Evolutionary conservation across 225 moss, liverwort and hornwort genomes (phyloP).

Genomic region (Ulota crispa): DNA sequence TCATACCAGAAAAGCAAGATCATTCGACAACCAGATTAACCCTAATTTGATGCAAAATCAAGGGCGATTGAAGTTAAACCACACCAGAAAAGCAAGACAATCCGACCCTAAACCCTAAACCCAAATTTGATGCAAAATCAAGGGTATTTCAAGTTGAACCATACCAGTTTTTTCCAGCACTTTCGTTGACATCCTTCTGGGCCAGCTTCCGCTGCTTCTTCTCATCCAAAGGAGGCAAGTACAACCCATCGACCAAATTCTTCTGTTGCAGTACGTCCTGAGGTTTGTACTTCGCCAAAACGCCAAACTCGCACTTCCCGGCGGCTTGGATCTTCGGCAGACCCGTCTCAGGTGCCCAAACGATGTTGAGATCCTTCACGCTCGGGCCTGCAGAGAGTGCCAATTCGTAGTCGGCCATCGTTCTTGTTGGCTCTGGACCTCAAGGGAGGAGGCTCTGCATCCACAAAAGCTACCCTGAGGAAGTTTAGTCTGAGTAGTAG

Average conservation of each 20-base stretch:
- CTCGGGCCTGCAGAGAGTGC: slow-evolving; percentile 24
- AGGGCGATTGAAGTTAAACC: not conserved
- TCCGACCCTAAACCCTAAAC: not conserved
- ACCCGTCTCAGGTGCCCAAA: slow-evolving; percentile 51
- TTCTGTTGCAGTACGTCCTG: slow-evolving; percentile 53
- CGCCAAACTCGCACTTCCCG: slow-evolving; percentile 1
- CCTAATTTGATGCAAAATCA: not conserved
- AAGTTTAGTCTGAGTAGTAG: too few relatives aligned
- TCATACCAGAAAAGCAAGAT: not conserved
- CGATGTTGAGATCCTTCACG: slow-evolving; percentile 28
- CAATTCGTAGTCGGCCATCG: slow-evolving; percentile 37
- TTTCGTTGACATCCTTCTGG: slow-evolving; percentile 60
- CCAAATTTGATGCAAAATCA: not conserved
- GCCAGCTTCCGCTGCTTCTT: slow-evolving; percentile 64
- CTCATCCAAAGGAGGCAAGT: slow-evolving; percentile 61
- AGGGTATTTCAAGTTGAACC: not conserved
- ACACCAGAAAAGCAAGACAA: not conserved
- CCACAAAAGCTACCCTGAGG: too few relatives aligned
- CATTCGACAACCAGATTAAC: not conserved
- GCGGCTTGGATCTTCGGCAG: slow-evolving; percentile 30
- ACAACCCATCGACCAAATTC: slow-evolving; percentile 55
- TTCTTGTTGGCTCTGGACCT: not conserved
- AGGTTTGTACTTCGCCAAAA: slow-evolving; percentile 37
- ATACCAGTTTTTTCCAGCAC: slow-evolving; percentile 68
- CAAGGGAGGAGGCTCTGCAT: too few relatives aligned